Percentiles rank a stretch among this genome's conserved stretches.
Evolutionary conservation across 2,329 filamentous ascomycete genomes (phyloP).

Genomic region (Verticillium longisporum): DNA sequence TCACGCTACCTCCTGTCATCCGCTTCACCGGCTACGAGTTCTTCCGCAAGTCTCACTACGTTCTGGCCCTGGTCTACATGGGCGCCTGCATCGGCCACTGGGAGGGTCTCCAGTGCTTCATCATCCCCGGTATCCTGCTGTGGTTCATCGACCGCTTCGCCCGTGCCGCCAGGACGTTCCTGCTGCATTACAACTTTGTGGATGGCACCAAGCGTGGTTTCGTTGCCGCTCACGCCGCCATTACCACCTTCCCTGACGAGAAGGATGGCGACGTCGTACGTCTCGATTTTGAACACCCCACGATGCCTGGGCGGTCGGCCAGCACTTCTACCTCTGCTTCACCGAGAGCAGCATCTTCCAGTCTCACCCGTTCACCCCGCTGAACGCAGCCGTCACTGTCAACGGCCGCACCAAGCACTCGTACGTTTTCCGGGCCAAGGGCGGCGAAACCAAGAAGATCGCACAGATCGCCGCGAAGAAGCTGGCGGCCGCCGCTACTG

Average conservation of each 20-base stretch:
- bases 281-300: constrained; percentile 59
- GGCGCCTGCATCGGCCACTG: constrained; percentile 73
- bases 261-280: constrained; percentile 57
- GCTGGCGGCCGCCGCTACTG: constrained; percentile 16
- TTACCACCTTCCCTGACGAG: constrained; percentile 46
- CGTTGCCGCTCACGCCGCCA: constrained; percentile 39
- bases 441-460: constrained; percentile 52
- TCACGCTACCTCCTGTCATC: constrained; percentile 52
- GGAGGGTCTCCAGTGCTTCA: constrained; percentile 59
- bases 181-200: constrained; percentile 54
- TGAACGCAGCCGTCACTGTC: constrained; percentile 41
- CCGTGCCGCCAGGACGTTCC: constrained; percentile 48
- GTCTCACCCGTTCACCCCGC: constrained; percentile 63
- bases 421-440: constrained; percentile 51
- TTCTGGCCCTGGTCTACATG: constrained; percentile 67
- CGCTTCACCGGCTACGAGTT: constrained; percentile 67
- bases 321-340: constrained; percentile 69
- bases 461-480: constrained; percentile 35
- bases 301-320: constrained; percentile 55
- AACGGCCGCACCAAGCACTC: constrained; percentile 39
- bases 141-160: constrained; percentile 59
- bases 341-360: constrained; percentile 62
- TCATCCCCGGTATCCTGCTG: constrained; percentile 58
- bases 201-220: constrained; percentile 42
- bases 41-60: constrained; percentile 68